Percentiles rank a stretch among this genome's conserved stretches.
These are phyloP conservation scores for Colletotrichum noveboracense DNA, from an alignment of 2,329 filamentous ascomycete genomes.

Conservation along the genomic window DNA sequence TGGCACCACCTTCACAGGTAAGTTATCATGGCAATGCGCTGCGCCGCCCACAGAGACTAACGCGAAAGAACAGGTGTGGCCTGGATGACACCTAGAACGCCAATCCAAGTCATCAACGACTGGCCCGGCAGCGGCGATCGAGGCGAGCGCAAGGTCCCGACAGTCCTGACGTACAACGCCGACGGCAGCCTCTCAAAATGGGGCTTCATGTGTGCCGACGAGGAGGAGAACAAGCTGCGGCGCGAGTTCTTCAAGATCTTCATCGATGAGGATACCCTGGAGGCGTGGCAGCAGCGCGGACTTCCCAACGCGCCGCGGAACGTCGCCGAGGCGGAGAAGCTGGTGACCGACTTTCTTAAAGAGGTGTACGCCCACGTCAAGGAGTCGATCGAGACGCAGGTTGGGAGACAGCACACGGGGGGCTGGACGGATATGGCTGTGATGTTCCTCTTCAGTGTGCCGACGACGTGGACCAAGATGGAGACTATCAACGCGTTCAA, in stretches of 20 bases:
- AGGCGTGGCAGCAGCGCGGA: conserved; percentile 45
- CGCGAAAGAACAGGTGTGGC: conserved; percentile 33
- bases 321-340: conserved; percentile 47
- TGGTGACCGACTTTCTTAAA: conserved; percentile 53
- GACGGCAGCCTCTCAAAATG: conserved; percentile 50
- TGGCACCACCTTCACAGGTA: conserved; percentile 52
- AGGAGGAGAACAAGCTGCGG: conserved; percentile 43
- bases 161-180: conserved; percentile 52
- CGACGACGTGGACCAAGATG: conserved; percentile 59
- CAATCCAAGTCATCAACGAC: conserved; percentile 53
- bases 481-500: conserved; percentile 57
- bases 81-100: conserved; percentile 39
- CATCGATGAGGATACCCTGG: conserved; percentile 51
- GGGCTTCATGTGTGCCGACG: conserved; percentile 57
- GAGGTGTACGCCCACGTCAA: conserved; percentile 55
- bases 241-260: conserved; percentile 63
- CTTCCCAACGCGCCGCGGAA: conserved; percentile 46
- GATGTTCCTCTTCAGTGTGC: conserved; percentile 61
- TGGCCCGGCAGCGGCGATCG: conserved; percentile 59
- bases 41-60: accelerated
- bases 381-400: conserved; percentile 45
- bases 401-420: conserved; percentile 37
- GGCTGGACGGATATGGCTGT: conserved; percentile 52
- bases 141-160: conserved; percentile 61
- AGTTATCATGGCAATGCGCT: neutral